These are phyloP conservation scores for Hanseniaspora occidentalis DNA, from an alignment of 805 yeast genomes.

Conservation along the genomic window DNA sequence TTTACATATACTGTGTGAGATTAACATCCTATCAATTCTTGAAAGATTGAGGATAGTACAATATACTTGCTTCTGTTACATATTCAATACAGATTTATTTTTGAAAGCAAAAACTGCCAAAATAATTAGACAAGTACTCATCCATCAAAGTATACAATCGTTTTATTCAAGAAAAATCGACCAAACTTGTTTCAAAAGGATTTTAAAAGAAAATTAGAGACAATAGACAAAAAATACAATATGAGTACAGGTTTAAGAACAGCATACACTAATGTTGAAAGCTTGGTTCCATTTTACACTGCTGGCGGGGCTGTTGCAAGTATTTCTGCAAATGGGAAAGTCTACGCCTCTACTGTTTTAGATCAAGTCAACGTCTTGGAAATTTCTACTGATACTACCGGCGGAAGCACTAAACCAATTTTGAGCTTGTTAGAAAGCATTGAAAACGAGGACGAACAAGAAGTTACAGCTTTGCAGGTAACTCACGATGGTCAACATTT, in stretches of 20 bases:
- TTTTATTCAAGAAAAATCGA: no score
- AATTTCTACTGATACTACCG: conserved; percentile 39
- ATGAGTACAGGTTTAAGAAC: conserved; percentile 16
- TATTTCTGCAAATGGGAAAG: conserved; percentile 42
- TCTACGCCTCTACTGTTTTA: conserved; percentile 68
- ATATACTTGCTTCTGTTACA: no score
- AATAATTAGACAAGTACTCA: no score
- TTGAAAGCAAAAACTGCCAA: no score
- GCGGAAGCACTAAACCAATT: conserved; percentile 4
- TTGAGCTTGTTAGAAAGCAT: conserved; percentile 34
- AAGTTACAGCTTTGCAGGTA: conserved; percentile 58
- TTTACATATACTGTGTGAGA: no score
- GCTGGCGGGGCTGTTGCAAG: conserved; percentile 73
- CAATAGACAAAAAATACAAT: neutral
- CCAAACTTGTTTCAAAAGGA: no score
- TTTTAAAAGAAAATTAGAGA: no score
- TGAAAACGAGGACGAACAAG: conserved; percentile 75
- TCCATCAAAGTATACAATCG: no score
- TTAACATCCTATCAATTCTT: no score
- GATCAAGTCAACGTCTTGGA: conserved; percentile 69
- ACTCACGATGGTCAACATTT: conserved; percentile 65
- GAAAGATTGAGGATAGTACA: no score
- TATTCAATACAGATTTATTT: no score
- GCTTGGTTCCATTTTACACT: conserved; percentile 66
- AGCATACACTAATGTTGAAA: conserved; percentile 22